Percentiles rank a stretch among this genome's conserved stretches.
phyloP scores from a whole-genome alignment of 2,329 filamentous ascomycete species.

The Colletotrichum sp. region DNA sequence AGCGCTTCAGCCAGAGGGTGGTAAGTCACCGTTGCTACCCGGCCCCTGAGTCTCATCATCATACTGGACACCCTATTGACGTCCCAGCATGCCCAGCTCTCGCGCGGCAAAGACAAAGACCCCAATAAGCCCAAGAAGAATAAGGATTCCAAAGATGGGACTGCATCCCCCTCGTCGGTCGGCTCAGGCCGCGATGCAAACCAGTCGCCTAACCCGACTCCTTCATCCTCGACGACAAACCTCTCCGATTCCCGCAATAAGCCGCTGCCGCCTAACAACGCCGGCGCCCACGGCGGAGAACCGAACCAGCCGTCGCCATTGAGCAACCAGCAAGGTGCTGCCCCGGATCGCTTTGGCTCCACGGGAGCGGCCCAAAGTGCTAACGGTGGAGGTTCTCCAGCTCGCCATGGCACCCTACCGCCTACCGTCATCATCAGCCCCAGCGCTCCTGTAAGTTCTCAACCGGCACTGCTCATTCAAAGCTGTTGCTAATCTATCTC shows the following conservation, averaged over 20 bases:
- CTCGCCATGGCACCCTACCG: conserved; percentile 68
- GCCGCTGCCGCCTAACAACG: conserved; percentile 67
- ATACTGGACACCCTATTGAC: conserved; percentile 42
- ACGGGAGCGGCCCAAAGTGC: conserved; percentile 39
- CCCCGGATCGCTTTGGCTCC: conserved; percentile 47
- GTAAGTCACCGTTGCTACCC: conserved; percentile 60
- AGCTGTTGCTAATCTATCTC: neutral
- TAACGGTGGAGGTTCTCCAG: conserved; percentile 62
- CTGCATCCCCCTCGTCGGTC: conserved; percentile 74
- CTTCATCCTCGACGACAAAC: conserved; percentile 87
- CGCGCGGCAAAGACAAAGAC: conserved; percentile 87
- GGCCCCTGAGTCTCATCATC: conserved; percentile 14
- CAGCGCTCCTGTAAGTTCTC: conserved; percentile 78
- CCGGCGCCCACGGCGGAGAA: conserved; percentile 44
- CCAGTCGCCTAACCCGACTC: conserved; percentile 73
- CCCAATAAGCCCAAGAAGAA: conserved; percentile 84
- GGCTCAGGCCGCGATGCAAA: conserved; percentile 56
- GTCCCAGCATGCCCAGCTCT: conserved; percentile 73
- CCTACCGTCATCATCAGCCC: conserved; percentile 95
- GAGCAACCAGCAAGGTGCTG: conserved; percentile 35
- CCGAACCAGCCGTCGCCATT: conserved; percentile 46
- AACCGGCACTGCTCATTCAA: conserved; percentile 7
- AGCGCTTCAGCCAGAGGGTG: conserved; percentile 96
- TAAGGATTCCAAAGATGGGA: conserved; percentile 76
- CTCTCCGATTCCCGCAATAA: conserved; percentile 88